Percentiles rank a stretch among this genome's conserved stretches.
Evolutionary conservation across 305 asterid species (phyloP).

Genomic region (Fraxinus floribunda): DNA sequence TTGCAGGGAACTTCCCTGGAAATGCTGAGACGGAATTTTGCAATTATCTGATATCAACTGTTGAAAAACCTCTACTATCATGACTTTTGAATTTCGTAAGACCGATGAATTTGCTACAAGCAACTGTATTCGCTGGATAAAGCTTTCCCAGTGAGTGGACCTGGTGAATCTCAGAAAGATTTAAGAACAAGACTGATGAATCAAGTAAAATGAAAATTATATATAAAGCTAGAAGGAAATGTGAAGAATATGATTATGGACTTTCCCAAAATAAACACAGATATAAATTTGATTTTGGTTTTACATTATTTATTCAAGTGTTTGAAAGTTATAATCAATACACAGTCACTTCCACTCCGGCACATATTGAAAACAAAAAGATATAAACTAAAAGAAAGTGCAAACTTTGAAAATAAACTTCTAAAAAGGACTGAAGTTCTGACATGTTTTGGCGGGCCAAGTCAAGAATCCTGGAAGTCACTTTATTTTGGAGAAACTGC

Average conservation of each 20-base stretch:
- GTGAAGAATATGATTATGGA: neutral
- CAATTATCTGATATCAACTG: constrained; percentile 46
- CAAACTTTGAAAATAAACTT: constrained; percentile 17
- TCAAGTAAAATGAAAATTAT: neutral
- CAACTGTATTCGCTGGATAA: constrained; percentile 56
- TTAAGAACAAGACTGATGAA: neutral
- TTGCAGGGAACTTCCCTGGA: constrained; percentile 43
- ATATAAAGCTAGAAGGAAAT: neutral
- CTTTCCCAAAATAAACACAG: neutral
- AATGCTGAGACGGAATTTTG: constrained; percentile 31
- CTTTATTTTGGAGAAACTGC: constrained; percentile 65
- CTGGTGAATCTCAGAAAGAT: constrained; percentile 39
- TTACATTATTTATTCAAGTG: constrained; percentile 6
- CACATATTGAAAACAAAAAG: neutral
- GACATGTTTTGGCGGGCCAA: constrained; percentile 94
- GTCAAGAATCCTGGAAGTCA: constrained; percentile 80
- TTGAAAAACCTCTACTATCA: constrained; percentile 45
- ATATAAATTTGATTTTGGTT: neutral
- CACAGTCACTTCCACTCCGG: neutral
- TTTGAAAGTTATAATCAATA: constrained; percentile 4
- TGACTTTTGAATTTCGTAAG: constrained; percentile 51
- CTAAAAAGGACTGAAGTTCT: constrained; percentile 45
- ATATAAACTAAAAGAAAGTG: neutral
- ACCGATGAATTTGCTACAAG: constrained; percentile 65
- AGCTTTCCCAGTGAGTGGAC: constrained; percentile 65